Conservation (phyloP, 2,329 filamentous ascomycete genomes). For the Colletotrichum sp. region DNA sequence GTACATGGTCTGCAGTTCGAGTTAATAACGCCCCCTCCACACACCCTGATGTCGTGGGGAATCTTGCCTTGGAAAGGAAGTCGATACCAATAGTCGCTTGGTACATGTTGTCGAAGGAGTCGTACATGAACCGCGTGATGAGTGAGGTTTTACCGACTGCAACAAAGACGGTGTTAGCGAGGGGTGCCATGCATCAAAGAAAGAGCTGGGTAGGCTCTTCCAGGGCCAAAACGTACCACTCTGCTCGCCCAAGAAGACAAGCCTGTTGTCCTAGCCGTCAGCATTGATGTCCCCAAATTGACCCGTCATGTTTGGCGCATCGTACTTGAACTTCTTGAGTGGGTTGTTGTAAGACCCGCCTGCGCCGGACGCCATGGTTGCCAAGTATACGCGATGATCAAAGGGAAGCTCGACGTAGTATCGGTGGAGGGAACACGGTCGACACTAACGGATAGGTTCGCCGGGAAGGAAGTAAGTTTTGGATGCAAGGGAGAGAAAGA, state of each 20-base stretch:
- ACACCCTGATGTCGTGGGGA: conserved; percentile 21
- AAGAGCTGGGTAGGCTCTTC: conserved; percentile 18
- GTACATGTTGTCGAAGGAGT: conserved; percentile 99
- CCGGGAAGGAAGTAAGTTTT: not conserved
- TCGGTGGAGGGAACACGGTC: conserved; percentile 15
- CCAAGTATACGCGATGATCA: conserved; percentile 2
- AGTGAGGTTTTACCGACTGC: conserved; percentile 97
- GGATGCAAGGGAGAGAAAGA: conserved; percentile 6
- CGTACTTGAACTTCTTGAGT: conserved; percentile 99
- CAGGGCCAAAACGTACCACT: conserved; percentile 72
- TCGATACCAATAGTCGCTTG: conserved; percentile 99
- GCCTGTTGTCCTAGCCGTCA: conserved; percentile 54
- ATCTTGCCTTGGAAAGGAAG: conserved; percentile 89
- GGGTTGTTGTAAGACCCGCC: conserved; percentile 96
- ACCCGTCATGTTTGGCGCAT: not conserved
- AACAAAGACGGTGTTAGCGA: not conserved
- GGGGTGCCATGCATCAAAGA: not conserved
- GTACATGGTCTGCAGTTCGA: conserved; percentile 83
- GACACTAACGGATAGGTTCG: not conserved
- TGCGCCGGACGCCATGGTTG: conserved; percentile 71
- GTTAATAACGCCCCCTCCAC: not conserved
- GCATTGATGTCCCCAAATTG: not conserved
- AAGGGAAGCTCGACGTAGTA: conserved; percentile 6
- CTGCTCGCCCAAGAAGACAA: conserved; percentile 98
- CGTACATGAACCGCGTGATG: conserved; percentile 99